These are phyloP conservation scores for Thelonectria blattea DNA, from an alignment of 2,329 filamentous ascomycete species.

Conservation along the genomic window DNA sequence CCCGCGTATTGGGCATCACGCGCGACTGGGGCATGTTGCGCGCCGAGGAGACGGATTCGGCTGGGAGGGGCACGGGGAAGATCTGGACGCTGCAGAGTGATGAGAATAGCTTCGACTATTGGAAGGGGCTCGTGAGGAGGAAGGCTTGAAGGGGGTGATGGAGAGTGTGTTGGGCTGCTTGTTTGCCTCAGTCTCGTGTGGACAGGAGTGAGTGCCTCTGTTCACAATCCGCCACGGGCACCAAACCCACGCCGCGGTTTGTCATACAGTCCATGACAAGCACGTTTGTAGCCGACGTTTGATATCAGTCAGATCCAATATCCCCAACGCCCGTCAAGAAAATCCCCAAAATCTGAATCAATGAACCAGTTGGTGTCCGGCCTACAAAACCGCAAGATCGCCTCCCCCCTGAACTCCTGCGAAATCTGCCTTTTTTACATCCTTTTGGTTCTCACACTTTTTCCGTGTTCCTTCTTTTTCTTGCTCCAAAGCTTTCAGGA, in stretches of 20 bases:
- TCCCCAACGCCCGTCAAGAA: neutral
- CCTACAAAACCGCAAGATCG: neutral
- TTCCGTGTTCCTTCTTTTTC: neutral
- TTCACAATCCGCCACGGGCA: neutral
- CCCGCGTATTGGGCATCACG: slow-evolving; percentile 85
- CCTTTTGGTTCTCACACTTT: neutral
- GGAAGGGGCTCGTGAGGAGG: slow-evolving; percentile 81
- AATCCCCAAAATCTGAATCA: neutral
- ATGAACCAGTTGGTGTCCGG: neutral
- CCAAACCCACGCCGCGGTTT: neutral
- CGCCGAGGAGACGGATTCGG: slow-evolving; percentile 80
- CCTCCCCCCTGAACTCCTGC: neutral
- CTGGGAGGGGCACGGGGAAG: slow-evolving; percentile 76
- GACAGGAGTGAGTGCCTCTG: neutral
- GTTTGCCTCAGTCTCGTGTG: neutral
- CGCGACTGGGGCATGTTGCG: slow-evolving; percentile 87
- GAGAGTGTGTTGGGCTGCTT: neutral
- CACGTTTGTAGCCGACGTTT: neutral
- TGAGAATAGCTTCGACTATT: slow-evolving; percentile 98
- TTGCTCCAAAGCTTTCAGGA: neutral
- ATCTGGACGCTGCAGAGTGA: slow-evolving; percentile 90
- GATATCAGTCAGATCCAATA: neutral
- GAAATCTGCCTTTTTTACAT: no score
- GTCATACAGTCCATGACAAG: neutral
- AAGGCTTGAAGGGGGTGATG: slow-evolving; percentile 62